These are phyloP conservation scores for Boletus vinaceobasis DNA, from an alignment of 768 basidiomycete genomes.

Conservation along the genomic window DNA sequence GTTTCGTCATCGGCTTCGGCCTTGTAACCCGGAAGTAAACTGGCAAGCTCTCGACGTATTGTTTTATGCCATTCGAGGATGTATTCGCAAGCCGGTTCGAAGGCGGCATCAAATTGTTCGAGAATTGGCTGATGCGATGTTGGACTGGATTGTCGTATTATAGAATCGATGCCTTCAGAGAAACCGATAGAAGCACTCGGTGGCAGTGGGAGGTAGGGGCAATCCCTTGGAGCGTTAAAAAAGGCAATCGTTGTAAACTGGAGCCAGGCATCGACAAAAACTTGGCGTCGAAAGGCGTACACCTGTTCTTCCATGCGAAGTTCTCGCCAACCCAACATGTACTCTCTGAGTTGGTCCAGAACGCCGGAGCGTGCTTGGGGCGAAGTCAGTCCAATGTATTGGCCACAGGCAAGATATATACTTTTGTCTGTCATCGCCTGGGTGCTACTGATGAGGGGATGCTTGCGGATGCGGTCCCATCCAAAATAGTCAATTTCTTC, in stretches of 20 bases:
- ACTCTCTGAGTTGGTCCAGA: slow-evolving; percentile 20
- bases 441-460: slow-evolving; percentile 26
- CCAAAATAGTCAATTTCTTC: slow-evolving; percentile 30
- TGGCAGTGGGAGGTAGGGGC: slow-evolving; percentile 25
- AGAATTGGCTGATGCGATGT: slow-evolving; percentile 9
- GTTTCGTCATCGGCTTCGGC: slow-evolving; percentile 14
- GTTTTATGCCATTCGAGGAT: slow-evolving; percentile 28
- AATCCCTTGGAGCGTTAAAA: slow-evolving; percentile 6
- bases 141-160: slow-evolving; percentile 23
- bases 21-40: slow-evolving; percentile 22
- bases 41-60: slow-evolving; percentile 26
- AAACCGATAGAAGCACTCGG: slow-evolving; percentile 27
- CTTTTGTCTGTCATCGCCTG: slow-evolving; percentile 23
- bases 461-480: slow-evolving; percentile 31
- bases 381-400: slow-evolving; percentile 4
- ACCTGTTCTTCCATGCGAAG: slow-evolving; percentile 29
- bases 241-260: slow-evolving; percentile 19
- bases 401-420: background rate
- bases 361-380: slow-evolving; percentile 15
- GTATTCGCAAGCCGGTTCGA: slow-evolving; percentile 12
- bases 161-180: slow-evolving; percentile 17
- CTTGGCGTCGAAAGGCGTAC: slow-evolving; percentile 23
- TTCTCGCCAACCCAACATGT: slow-evolving; percentile 31
- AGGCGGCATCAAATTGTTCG: slow-evolving; percentile 16
- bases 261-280: slow-evolving; percentile 27